Base-by-base conservation (phyloP, 2,329 filamentous ascomycete species). In the Claviceps digitariae region DNA sequence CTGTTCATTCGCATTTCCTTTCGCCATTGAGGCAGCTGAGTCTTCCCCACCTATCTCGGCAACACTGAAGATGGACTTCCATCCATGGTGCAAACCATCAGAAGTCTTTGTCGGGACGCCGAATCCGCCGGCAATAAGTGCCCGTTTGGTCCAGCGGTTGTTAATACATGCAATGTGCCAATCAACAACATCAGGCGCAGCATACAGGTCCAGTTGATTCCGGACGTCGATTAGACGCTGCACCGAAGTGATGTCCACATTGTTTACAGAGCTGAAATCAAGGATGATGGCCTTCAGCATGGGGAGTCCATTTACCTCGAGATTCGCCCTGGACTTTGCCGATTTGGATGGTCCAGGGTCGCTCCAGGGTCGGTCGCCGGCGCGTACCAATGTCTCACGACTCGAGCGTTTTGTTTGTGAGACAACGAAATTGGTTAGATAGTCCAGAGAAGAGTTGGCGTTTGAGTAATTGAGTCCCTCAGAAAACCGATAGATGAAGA, bases 391-490 rank as follows among this genome's bases (percentile, higher is more conserved):
- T 1, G 76, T 72, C 54, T 85, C 73, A 0, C 82, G 73, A 58
- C 86, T 87, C 1, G 88, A 95, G 34, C 88, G 84, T 40, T 86
- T 82, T 2, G 90, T 95, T 56, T 83, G 71, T 45, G 74, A 67
- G 59, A 85, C 84, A 48, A 95, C 81, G 59, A 82, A 79, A 2
- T 76, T 70, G 2, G 82, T 79, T 50, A 95, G 75, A 62, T 88
- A 81, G 63, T 96, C 90, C 54, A 95, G 80, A 58, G 94, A 90
- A 65, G 88, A 84, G 62, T 88, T 88, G 21, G 90, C 90, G 61
- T 95, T 98, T 56, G 91, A 89, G 63, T 97, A 98, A 70, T 93
- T 95, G 76, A 95, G 95, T 45, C 90, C 88, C 71, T 97, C 91
- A 0, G 86, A 83, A 68, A 95, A 96, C 46, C 91, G 83, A 72